These are phyloP conservation scores for Ambrosia trifida DNA, from an alignment of 129 eudicot genomes.

Conservation along the genomic window DNA sequence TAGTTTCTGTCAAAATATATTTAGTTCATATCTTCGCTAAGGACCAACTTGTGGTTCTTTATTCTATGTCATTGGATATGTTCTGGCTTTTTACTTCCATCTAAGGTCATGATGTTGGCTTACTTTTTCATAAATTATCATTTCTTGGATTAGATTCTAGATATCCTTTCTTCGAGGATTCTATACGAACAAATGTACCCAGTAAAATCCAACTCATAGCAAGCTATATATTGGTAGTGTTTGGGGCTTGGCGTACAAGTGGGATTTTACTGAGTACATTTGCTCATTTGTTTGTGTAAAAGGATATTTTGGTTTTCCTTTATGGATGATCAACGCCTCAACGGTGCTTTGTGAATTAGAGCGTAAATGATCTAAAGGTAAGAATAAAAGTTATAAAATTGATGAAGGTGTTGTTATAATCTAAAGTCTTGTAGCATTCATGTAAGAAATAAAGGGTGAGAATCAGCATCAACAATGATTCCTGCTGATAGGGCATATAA, in stretches of 20 bases:
- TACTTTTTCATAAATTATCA: constrained; percentile 6
- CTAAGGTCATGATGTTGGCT: constrained; percentile 21
- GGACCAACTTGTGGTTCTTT: constrained; percentile 12
- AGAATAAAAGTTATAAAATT: too few species aligned
- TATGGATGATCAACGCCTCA: neutral
- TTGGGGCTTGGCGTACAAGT: too few species aligned
- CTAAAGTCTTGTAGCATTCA: constrained; percentile 20
- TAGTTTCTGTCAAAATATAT: neutral
- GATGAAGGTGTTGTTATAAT: too few species aligned
- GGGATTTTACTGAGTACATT: too few species aligned
- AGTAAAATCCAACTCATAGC: too few species aligned
- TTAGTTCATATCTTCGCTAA: constrained; percentile 20
- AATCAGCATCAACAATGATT: constrained; percentile 31
- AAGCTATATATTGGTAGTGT: too few species aligned
- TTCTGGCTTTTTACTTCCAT: constrained; percentile 24
- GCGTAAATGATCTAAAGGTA: neutral
- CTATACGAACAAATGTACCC: neutral
- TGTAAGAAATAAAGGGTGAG: constrained; percentile 23
- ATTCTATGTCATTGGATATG: constrained; percentile 31
- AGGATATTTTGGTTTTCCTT: neutral
- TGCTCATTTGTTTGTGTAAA: too few species aligned
- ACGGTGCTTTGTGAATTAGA: neutral
- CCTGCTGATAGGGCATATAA: constrained; percentile 31
- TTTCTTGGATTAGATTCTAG: constrained; percentile 23
- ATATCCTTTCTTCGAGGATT: neutral